Percentiles rank a stretch among this genome's conserved stretches.
Evolutionary conservation across 2,329 filamentous ascomycete genomes (phyloP).

Genomic region (Blastomyces emzantsi): DNA sequence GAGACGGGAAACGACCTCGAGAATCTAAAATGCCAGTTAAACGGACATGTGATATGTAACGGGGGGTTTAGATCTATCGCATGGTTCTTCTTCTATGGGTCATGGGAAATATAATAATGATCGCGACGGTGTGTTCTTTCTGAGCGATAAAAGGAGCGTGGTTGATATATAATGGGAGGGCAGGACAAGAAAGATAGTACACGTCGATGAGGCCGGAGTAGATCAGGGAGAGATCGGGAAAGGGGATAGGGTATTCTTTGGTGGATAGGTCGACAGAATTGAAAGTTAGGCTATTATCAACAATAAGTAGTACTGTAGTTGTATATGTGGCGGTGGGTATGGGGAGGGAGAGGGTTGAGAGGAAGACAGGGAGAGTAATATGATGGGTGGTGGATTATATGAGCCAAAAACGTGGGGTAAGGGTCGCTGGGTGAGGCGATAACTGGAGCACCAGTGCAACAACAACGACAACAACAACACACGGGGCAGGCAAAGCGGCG

Average conservation of each 20-base stretch:
- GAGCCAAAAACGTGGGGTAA: conserved; percentile 10
- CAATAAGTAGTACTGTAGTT: too few relatives aligned
- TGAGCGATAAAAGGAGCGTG: not conserved
- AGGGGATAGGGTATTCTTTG: not conserved
- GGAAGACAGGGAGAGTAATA: not conserved
- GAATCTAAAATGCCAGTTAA: conserved; percentile 31
- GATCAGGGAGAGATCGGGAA: not conserved
- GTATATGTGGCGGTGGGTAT: not conserved
- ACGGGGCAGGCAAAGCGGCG: conserved; percentile 2
- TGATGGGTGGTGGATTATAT: not conserved
- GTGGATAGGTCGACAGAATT: not conserved
- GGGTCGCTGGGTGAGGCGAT: not conserved
- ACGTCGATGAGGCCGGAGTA: not conserved
- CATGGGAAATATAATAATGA: conserved; percentile 10
- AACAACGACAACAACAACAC: not conserved
- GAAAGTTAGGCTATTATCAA: not conserved
- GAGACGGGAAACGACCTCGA: conserved; percentile 22
- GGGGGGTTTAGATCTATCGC: conserved; percentile 28
- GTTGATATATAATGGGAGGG: not conserved
- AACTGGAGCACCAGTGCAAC: not conserved
- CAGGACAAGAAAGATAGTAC: not conserved
- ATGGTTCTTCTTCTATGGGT: conserved; percentile 23
- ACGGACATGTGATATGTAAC: conserved; percentile 17
- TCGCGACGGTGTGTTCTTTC: not conserved
- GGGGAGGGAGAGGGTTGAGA: not conserved